Conservation (phyloP, 306 rosid species). For the Glycine soja region DNA sequence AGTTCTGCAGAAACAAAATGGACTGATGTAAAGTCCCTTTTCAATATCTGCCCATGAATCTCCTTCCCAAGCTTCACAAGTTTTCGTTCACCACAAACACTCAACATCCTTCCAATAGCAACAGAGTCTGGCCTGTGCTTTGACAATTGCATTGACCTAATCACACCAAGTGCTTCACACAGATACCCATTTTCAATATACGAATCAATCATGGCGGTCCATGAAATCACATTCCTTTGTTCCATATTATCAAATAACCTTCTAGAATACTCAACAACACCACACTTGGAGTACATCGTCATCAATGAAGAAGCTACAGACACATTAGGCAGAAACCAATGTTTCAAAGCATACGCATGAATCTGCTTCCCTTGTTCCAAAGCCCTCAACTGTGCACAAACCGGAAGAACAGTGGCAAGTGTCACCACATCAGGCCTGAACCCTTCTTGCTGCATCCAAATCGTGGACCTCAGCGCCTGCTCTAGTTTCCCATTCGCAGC, state of each 20-base stretch:
- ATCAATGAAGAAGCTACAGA: constrained; percentile 71
- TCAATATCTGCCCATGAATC: constrained; percentile 78
- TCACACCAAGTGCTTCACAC: constrained; percentile 61
- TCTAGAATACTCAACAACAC: constrained; percentile 60
- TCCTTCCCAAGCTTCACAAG: constrained; percentile 73
- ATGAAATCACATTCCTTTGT: constrained; percentile 66
- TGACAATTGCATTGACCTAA: constrained; percentile 72
- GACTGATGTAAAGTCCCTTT: constrained; percentile 56
- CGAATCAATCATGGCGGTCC: constrained; percentile 91
- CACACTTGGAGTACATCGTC: constrained; percentile 82
- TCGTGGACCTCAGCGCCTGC: constrained; percentile 74
- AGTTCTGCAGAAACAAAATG: constrained; percentile 73
- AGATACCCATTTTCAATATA: constrained; percentile 55
- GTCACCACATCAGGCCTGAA: constrained; percentile 78
- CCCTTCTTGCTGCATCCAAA: constrained; percentile 98
- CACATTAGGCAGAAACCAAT: constrained; percentile 72
- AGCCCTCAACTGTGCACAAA: constrained; percentile 80
- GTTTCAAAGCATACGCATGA: constrained; percentile 80
- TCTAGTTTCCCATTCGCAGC: constrained; percentile 73
- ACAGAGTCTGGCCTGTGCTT: constrained; percentile 77
- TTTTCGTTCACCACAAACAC: constrained; percentile 61
- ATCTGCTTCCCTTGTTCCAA: constrained; percentile 72
- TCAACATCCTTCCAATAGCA: constrained; percentile 67
- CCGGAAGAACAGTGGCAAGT: constrained; percentile 73
- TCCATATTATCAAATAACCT: constrained; percentile 64